Base-by-base conservation (phyloP, 2,329 filamentous ascomycete genomes). In the Dactylellina haptotyla region DNA sequence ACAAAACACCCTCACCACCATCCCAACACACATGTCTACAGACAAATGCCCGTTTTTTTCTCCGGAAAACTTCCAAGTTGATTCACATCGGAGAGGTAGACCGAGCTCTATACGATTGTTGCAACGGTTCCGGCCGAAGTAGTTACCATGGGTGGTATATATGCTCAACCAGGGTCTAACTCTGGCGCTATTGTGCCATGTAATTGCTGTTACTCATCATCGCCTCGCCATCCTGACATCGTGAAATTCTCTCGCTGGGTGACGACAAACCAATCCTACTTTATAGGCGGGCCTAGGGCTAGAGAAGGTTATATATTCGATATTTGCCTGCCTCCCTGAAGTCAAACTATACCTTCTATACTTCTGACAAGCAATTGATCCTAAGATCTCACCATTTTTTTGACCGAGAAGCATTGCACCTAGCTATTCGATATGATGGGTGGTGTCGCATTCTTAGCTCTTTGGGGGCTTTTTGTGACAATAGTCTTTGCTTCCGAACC, bases 61-160 rank as follows among this genome's bases (percentile, higher is more conserved):
- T 72, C 67, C 53, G 12, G 50, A 43, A 72, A 59, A n/a, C 43
- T 65, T 58, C 67, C 67, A 51, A 64, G 65, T 45, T 30, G n/a
- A 58, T 32, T 51, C 51, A 25, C 28, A 20, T 26, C 26, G 46
- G 45, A 57, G 57, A 51, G 45, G 20, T 26, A 16, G 28, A 39
- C 10, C 26, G 10, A 23, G 16, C 16, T 25, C 2, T 34, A 34
- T n/a, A 25, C 25, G 37, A 34, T 28, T 3, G 45, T 23, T 63
- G 66, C 53, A 57, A 71, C 57, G 45, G 30, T 53, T 59, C 39
- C 45, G 8, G 26, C 59, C 25, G 10, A 58, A 20, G 37, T 18
- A 28, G 57, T 63, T 53, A 59, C 51, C 26, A 72, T 72, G 45
- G 26, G 16, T 41, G 48, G 10, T 50, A 45, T 57, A 71, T 63